phyloP scores from a whole-genome alignment of 1,139 yeast genomes.

The Sugiyamaella neomexicana region DNA sequence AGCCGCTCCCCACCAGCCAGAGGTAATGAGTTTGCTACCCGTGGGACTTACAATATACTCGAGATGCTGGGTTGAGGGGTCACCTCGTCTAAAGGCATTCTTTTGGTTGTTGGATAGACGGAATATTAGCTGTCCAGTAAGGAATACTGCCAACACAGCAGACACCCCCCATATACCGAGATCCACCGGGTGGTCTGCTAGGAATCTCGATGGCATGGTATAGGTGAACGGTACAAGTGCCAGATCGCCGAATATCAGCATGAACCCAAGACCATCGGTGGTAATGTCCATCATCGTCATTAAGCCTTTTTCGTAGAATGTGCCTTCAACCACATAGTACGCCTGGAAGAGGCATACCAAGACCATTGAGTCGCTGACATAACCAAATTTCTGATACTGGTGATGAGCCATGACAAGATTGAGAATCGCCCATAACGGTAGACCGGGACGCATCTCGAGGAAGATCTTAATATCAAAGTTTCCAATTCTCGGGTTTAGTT shows the following conservation, averaged over 20 bases:
- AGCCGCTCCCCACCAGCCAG: constrained; percentile 95
- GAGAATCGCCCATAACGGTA: constrained; percentile 80
- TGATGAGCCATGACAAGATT: constrained; percentile 79
- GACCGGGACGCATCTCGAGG: constrained; percentile 94
- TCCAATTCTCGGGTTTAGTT: constrained; percentile 88
- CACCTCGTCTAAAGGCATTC: constrained; percentile 77
- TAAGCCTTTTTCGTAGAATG: constrained; percentile 83
- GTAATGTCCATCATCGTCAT: constrained; percentile 94
- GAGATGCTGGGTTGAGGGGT: constrained; percentile 59
- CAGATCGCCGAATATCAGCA: constrained; percentile 92
- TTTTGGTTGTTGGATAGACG: constrained; percentile 82
- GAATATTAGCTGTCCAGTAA: constrained; percentile 78
- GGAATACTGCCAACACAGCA: constrained; percentile 48
- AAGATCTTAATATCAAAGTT: constrained; percentile 83
- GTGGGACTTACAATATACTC: constrained; percentile 69
- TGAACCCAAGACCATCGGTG: constrained; percentile 95
- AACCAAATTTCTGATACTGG: constrained; percentile 64
- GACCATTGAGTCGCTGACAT: constrained; percentile 68
- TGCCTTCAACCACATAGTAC: constrained; percentile 87
- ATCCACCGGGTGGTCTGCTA: constrained; percentile 62
- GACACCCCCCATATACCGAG: constrained; percentile 49
- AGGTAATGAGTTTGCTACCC: constrained; percentile 77
- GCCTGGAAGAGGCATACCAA: constrained; percentile 71
- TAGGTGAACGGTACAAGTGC: constrained; percentile 94
- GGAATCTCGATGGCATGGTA: constrained; percentile 78